A percentile compares a stretch with the other conserved stretches of the same genome.
Evolutionary conservation across 768 basidiomycete genomes (phyloP).

Genomic region (Hypsizygus marmoreus): DNA sequence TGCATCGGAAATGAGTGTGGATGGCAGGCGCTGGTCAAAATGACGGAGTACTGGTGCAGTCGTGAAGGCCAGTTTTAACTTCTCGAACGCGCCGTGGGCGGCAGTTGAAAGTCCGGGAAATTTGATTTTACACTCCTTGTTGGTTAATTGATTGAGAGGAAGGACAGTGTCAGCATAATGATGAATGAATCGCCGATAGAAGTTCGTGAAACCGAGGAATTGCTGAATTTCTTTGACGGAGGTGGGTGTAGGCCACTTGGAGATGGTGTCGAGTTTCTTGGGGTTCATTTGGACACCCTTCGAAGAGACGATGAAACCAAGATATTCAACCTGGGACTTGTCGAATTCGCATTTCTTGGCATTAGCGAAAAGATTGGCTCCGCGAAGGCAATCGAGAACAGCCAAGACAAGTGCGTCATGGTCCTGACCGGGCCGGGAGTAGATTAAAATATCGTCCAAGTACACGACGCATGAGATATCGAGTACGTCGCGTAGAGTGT

Average conservation of each 20-base stretch:
- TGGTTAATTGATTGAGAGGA: conserved; percentile 35
- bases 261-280: conserved; percentile 36
- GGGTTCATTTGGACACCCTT: conserved; percentile 38
- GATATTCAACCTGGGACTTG: conserved; percentile 31
- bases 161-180: conserved; percentile 36
- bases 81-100: conserved; percentile 23
- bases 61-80: conserved; percentile 26
- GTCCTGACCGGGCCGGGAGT: conserved; percentile 27
- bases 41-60: conserved; percentile 33
- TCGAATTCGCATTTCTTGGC: conserved; percentile 40
- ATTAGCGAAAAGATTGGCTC: conserved; percentile 30
- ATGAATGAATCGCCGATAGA: conserved; percentile 38
- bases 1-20: conserved; percentile 30
- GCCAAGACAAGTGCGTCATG: conserved; percentile 26
- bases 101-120: not conserved
- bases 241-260: conserved; percentile 34
- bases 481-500: conserved; percentile 37
- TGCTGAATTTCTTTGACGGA: conserved; percentile 32
- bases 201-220: conserved; percentile 42
- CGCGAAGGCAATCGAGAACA: conserved; percentile 30
- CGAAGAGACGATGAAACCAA: conserved; percentile 35
- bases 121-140: conserved; percentile 20
- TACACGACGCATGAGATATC: conserved; percentile 43
- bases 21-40: conserved; percentile 28
- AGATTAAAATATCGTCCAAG: conserved; percentile 43